Evolutionary conservation across 768 basidiomycete genomes (phyloP).

Genomic region (Lactarius indigo): DNA sequence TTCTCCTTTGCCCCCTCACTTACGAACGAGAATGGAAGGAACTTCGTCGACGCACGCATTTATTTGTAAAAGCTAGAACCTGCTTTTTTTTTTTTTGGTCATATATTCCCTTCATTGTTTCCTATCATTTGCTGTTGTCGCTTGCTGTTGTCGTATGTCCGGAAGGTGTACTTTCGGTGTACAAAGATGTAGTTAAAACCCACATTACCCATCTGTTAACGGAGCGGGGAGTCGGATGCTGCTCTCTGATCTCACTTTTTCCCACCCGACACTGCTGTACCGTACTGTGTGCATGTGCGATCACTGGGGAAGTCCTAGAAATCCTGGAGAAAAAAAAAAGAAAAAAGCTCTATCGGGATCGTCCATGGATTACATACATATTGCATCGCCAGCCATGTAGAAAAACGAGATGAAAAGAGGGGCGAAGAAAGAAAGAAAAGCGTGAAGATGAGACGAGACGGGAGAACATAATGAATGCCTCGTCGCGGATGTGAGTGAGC

Average conservation of each 20-base stretch:
- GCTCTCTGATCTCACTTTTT: background rate
- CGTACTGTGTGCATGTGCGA: background rate
- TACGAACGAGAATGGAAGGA: background rate
- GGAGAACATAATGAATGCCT: background rate
- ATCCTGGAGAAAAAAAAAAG: background rate
- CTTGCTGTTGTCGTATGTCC: background rate
- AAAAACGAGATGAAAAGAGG: background rate
- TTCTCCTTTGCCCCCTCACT: background rate
- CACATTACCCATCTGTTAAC: background rate
- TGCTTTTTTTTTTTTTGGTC: background rate
- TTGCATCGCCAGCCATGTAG: conserved; percentile 11
- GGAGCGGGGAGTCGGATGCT: no score
- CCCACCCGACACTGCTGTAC: no score
- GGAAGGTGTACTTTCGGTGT: background rate
- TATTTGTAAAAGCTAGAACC: background rate
- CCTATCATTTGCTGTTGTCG: background rate
- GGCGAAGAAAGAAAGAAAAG: no score
- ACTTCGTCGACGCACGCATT: background rate
- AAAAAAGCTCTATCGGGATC: conserved; percentile 8
- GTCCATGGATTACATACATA: conserved; percentile 22
- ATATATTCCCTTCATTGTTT: background rate
- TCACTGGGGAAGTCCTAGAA: background rate
- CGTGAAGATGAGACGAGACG: background rate
- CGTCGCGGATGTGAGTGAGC: conserved; percentile 8
- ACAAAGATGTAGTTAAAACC: background rate